Conservation (phyloP, 176 grass and related monocot species). For the Rhynchospora pubera region DNA sequence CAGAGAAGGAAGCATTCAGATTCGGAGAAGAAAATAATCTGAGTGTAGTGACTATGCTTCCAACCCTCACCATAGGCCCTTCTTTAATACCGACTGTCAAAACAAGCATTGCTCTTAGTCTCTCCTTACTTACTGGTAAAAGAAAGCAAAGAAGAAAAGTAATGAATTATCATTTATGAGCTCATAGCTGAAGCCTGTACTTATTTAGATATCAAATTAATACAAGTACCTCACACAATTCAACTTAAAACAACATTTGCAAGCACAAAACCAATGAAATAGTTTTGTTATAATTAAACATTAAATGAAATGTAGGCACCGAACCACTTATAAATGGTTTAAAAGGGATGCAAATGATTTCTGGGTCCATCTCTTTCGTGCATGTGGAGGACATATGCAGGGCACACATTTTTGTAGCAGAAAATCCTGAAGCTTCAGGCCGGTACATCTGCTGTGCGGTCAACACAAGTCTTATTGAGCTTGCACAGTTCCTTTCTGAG, state of each 20-base stretch:
- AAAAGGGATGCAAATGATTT: constrained; percentile 27
- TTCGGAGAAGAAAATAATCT: constrained; percentile 47
- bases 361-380: constrained; percentile 28
- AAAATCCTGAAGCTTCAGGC: constrained; percentile 23
- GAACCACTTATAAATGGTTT: constrained; percentile 26
- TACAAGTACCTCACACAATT: neutral
- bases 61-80: constrained; percentile 27
- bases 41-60: constrained; percentile 45
- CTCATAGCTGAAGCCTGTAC: neutral
- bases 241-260: neutral
- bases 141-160: neutral
- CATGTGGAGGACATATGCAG: constrained; percentile 59
- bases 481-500: constrained; percentile 29
- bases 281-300: neutral
- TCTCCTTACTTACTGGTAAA: constrained; percentile 52
- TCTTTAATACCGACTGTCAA: neutral
- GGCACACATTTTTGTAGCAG: constrained; percentile 56
- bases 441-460: constrained; percentile 56
- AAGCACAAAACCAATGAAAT: neutral
- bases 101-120: constrained; percentile 10
- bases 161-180: neutral
- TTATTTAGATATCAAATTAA: neutral
- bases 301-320: constrained; percentile 29
- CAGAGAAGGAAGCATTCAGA: constrained; percentile 47
- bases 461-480: constrained; percentile 31